Percentiles rank a stretch among this genome's conserved stretches.
Conservation (phyloP, 2,329 filamentous ascomycete genomes). For the Xylariales sp. region DNA sequence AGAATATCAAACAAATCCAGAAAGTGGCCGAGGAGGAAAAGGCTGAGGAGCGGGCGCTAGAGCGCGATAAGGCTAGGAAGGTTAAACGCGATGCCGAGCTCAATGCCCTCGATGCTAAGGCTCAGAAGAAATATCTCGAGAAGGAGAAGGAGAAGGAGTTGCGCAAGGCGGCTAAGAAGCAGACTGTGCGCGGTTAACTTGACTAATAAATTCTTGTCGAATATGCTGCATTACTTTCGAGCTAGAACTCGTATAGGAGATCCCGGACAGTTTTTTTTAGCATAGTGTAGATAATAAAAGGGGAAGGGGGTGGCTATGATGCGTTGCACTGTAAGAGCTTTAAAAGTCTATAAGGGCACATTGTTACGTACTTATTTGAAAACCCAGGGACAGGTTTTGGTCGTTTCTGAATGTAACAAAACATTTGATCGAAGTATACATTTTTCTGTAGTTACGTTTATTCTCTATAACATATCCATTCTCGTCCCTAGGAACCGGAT, state of each 20-base stretch:
- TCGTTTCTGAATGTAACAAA: slow-evolving; percentile 7
- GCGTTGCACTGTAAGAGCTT: slow-evolving; percentile 9
- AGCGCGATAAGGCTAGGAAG: slow-evolving; percentile 83
- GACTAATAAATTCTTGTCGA: not conserved
- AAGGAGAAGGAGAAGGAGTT: slow-evolving; percentile 81
- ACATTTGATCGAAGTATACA: not conserved
- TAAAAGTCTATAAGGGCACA: slow-evolving; percentile 25
- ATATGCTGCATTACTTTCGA: slow-evolving; percentile 1
- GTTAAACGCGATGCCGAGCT: slow-evolving; percentile 88
- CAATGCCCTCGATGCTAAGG: slow-evolving; percentile 80
- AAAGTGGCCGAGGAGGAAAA: slow-evolving; percentile 83
- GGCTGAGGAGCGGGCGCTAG: slow-evolving; percentile 78
- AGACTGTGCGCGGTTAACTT: slow-evolving; percentile 63
- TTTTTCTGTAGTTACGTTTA: not conserved
- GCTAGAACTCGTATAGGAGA: slow-evolving; percentile 8
- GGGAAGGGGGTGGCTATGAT: slow-evolving; percentile 7
- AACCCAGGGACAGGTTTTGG: slow-evolving; percentile 5
- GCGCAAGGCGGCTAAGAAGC: slow-evolving; percentile 66
- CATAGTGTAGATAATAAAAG: slow-evolving; percentile 10
- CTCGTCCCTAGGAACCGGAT: not conserved
- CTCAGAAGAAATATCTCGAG: slow-evolving; percentile 86
- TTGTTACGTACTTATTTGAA: slow-evolving; percentile 23
- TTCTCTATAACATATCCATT: not conserved
- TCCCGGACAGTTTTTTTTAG: not conserved
- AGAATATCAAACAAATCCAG: slow-evolving; percentile 81